Evolutionary conservation across 1,284 basidiomycete genomes (phyloP), one percentile per base, ranked within the genome.

Genomic region (Ceratobasidium sp.): DNA sequence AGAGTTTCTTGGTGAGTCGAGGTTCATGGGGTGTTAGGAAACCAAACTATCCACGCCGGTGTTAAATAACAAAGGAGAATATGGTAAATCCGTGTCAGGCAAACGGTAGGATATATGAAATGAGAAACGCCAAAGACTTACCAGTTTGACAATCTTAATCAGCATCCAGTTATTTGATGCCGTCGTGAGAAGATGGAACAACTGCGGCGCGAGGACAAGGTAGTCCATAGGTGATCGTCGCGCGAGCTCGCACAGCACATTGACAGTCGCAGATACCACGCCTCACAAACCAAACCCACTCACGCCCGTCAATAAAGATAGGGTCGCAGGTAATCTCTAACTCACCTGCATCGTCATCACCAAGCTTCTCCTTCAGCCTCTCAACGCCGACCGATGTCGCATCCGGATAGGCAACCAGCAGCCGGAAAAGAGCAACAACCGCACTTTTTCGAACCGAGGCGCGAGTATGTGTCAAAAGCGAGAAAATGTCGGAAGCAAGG

Each of bases 101-200:
- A 44, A 26, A 32, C 18, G 18, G 11, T 44, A 21, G 66, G 71
- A 38, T 52, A n/a, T 63, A 28, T 16, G 46, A 30, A 28, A 30
- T n/a, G 7, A 18, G 28, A 44, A 0, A 28, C 2, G 1, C 2
- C 38, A 41, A 9, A 9, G 11, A 80, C 88, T 79, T 79, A 95
- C 95, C 79, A 98, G 83, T 83, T 99, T 99, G 80, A 99, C 91
- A 61, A 98, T 92, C 84, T 99, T 99, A 83, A 99, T 99, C 73
- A 99, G 85, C 93, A 98, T 97, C 98, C 98, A 99, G 79, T 99
- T 99, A 82, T 99, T 99, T 32, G 91, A 93, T 35, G 94, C 95
- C 0, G 91, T 95, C 0, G 95, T 98, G 74, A 99, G 85, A n/a
- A 98, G 86, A 77, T 93, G 92, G 81, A 99, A 99, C 59, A 99